A percentile compares a stretch with the other conserved stretches of the same genome.
These are phyloP conservation scores for Musa schizocarpa DNA, from an alignment of 176 grass and related monocot species.

Conservation along the genomic window DNA sequence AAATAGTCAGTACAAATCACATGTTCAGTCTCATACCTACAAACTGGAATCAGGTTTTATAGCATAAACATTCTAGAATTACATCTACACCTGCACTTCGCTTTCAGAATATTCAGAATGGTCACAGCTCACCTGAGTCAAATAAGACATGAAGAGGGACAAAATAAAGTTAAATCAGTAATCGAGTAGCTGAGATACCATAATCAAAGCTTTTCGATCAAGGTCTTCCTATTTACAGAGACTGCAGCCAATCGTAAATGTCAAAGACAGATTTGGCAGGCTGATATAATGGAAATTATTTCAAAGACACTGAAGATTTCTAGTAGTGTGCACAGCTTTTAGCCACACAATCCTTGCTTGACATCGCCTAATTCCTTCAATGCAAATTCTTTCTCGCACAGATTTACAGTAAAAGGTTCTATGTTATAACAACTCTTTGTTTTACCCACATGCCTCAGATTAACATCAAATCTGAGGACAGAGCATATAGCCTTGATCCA, in stretches of 20 bases:
- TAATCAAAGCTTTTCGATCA: neutral
- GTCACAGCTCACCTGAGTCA: neutral
- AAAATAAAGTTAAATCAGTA: neutral
- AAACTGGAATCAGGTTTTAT: neutral
- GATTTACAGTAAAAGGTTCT: conserved; percentile 9
- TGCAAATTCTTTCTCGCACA: neutral
- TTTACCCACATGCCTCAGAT: conserved; percentile 24
- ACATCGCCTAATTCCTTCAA: conserved; percentile 17
- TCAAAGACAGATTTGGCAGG: neutral
- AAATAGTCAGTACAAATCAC: neutral
- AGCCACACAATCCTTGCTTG: conserved; percentile 20
- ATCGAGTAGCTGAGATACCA: neutral
- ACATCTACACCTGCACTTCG: neutral
- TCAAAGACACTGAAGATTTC: too few species aligned
- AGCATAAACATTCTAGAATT: neutral
- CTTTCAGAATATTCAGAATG: neutral
- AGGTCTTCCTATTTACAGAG: neutral
- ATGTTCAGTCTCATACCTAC: neutral
- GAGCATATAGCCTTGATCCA: conserved; percentile 45
- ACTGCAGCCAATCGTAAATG: neutral
- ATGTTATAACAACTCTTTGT: conserved; percentile 6
- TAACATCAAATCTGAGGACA: conserved; percentile 29
- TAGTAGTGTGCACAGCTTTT: neutral
- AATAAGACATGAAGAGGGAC: neutral
- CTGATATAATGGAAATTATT: neutral